Conservation (phyloP, 805 yeast species). For the Pichia pseudocactophila region DNA sequence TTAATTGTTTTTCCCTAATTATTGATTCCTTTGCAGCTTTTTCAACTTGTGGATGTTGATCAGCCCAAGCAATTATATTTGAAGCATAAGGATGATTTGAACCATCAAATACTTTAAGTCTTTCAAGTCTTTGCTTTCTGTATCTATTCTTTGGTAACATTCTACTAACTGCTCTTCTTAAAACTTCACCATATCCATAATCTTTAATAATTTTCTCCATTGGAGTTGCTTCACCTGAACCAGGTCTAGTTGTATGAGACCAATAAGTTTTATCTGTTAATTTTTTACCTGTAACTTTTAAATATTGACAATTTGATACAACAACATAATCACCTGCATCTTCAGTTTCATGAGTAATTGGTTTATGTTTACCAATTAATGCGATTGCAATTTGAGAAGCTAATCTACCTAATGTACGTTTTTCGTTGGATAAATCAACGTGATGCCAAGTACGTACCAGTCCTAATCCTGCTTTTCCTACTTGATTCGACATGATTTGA, state of each 20-base stretch:
- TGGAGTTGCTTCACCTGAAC: constrained; percentile 73
- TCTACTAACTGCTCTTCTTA: constrained; percentile 83
- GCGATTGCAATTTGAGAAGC: constrained; percentile 85
- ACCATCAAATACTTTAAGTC: constrained; percentile 84
- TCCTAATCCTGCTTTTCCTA: constrained; percentile 33
- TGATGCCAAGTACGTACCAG: constrained; percentile 93
- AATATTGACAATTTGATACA: constrained; percentile 79
- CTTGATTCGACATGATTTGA: constrained; percentile 35
- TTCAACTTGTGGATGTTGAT: constrained; percentile 51
- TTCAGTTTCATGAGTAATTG: constrained; percentile 64
- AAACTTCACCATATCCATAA: constrained; percentile 81
- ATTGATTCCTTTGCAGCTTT: constrained; percentile 34
- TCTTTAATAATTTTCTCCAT: constrained; percentile 69
- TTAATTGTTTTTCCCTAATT: constrained; percentile 18
- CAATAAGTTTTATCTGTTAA: constrained; percentile 74
- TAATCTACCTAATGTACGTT: constrained; percentile 82
- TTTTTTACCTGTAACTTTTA: constrained; percentile 82
- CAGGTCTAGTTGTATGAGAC: constrained; percentile 86
- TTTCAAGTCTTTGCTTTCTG: constrained; percentile 67
- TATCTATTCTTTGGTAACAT: constrained; percentile 92
- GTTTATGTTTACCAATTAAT: constrained; percentile 96
- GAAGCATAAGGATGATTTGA: constrained; percentile 78
- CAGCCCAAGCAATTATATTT: constrained; percentile 79
- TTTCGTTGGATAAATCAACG: constrained; percentile 78
- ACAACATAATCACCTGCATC: constrained; percentile 97